Evolutionary conservation across 1,139 yeast genomes (phyloP), one percentile per base, ranked within the genome.

Genomic region (Lodderomyces jiufengensis): DNA sequence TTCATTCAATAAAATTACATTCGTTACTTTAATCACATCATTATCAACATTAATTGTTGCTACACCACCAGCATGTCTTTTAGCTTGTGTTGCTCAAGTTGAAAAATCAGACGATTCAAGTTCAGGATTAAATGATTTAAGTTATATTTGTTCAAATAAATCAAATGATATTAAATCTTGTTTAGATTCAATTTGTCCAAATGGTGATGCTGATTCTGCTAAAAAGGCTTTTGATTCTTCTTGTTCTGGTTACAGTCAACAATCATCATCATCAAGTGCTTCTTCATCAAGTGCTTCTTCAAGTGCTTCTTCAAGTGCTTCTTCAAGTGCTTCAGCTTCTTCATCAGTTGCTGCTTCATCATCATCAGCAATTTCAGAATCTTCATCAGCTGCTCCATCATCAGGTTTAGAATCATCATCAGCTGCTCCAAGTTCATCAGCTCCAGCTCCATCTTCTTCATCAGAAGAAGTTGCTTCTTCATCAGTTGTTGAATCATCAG

Each of bases 61-160:
- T 41, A 70, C 92, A 40, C 92, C 95, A 37, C 94, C 94, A 45
- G 95, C 95, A 29, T 87, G 95, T 70, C 68, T 87, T 49, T 71
- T 87, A 58, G 95, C 95, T 32, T 87, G 95, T 75, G 92, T 84
- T 41, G 73, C 84, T 38, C 73, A 78, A 52, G 88, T 83, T 37
- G 70, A 76, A 49, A 75, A 73, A 56, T 18, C 27, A 12, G 67
- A 75, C 32, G 62, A 78, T 34, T 52, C 66, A 32, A 81, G 90
- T 60, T 49, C 64, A 40, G 68, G 79, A 39, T 65, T 85, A 57
- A 74, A 73, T 55, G 78, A 80, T 55, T 66, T 84, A 46, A 50
- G 61, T 36, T 85, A 95, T 69, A 65, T 84, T 50, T 82, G 92
- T 62, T 61, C 72, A 30, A 63, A 63, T 38, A 75, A 80, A 48